Base-by-base conservation (phyloP, 2,329 filamentous ascomycete genomes). In the Xylaria digitata region DNA sequence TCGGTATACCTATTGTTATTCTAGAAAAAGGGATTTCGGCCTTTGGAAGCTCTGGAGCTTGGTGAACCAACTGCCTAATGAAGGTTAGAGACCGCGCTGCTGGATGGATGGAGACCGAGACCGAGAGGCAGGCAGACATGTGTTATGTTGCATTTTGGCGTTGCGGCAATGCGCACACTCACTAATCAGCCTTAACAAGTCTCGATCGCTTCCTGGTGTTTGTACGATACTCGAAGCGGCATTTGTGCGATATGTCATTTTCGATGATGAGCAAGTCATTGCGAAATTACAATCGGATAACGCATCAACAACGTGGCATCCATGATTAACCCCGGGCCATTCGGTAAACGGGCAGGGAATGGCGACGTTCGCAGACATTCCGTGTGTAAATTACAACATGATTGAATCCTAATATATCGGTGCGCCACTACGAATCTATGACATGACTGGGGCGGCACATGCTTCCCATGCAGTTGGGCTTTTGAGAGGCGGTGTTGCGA, bases 401-500 rank as follows among this genome's bases (percentile, higher is more conserved):
- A 61, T 40, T 30, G 13, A 30, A 55, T 48, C 46, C 34, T 48
- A 59, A 48, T 69, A 53, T 56, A 65, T 67, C 48, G 43, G 48
- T 54, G 42, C 61, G 65, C 65, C 57, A 63, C 61, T 15, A 30
- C 61, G 48, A 26, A 65, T 60, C 58, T 37, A 64, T 63, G 60
- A 63, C 60, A 59, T 37, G 65, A 63, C 50, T 48, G 32, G 30
- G 54, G 59, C 59, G 58, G 58, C 53, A 66, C 53, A 61, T 53
- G 58, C 43, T 58, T 62, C 57, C 57, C 34, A 13, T 13, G 37
- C 37, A 40, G 4, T 40, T 40, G 40, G n/a, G 49, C n/a, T 34
- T 50, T 57, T 37, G 45, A 56, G 66, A 70, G 70, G 70, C 65
- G 68, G 71, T 70, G 66, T 69, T 69, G 50, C 61, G 49, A 62